Conservation (phyloP, 768 basidiomycete species). For the Hemileccinum rubropunctum region DNA sequence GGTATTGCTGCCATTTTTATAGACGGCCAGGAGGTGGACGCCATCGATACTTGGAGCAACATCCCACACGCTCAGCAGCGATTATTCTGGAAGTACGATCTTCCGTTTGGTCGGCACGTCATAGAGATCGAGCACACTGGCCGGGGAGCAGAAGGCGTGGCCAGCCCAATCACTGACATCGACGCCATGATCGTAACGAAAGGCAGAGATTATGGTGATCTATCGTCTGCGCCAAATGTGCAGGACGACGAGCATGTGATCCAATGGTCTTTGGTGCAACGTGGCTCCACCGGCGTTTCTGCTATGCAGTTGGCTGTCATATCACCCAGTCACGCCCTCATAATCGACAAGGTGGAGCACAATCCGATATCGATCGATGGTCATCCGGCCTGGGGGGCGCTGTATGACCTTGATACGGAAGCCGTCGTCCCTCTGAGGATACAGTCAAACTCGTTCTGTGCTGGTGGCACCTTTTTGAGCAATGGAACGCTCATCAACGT, state of each 20-base stretch:
- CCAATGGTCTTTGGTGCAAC: conserved; percentile 58
- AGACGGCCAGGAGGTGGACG: conserved; percentile 47
- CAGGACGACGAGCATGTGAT: conserved; percentile 1
- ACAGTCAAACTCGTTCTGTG: conserved; percentile 84
- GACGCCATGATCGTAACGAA: conserved; percentile 68
- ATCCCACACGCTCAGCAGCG: conserved; percentile 53
- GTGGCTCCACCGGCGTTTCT: conserved; percentile 70
- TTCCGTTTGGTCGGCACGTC: conserved; percentile 52
- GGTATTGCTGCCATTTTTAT: conserved; percentile 57
- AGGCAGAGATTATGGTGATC: conserved; percentile 22
- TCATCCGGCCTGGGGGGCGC: conserved; percentile 78
- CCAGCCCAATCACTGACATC: conserved; percentile 44
- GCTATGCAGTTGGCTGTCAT: conserved; percentile 77
- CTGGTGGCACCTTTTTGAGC: conserved; percentile 72
- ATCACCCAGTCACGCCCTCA: conserved; percentile 64
- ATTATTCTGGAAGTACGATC: conserved; percentile 57
- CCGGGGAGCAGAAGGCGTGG: conserved; percentile 34
- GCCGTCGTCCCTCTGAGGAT: conserved; percentile 58
- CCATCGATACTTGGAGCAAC: conserved; percentile 45
- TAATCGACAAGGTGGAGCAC: conserved; percentile 85
- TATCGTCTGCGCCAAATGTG: neutral
- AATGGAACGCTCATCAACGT: conserved; percentile 79
- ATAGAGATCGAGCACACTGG: conserved; percentile 62
- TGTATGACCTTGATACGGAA: conserved; percentile 69
- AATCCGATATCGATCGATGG: conserved; percentile 72